Base-by-base conservation (phyloP, 768 basidiomycete species). In the Boletus rubropictus region DNA sequence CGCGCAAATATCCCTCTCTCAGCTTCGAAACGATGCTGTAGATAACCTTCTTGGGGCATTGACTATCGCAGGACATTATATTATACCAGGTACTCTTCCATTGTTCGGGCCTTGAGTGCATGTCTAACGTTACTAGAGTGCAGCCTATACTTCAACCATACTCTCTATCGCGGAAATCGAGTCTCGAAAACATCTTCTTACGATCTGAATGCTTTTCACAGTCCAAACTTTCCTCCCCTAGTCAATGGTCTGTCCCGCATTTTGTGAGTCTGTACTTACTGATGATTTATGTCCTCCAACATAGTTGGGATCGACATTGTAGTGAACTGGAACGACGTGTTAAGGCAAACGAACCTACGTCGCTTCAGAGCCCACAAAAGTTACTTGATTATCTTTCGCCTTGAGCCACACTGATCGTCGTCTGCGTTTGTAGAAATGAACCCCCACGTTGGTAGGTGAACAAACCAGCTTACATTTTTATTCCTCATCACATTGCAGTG, bases 41-140 rank as follows among this genome's bases (percentile, higher is more conserved):
- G 94, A 95, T 55, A 97, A 96, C 62, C 70, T 96, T 9, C 81
- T 96, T 62, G 92, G 90, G 7, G 87, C 90, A 3, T 70, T 97
- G 28, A 82, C 85, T 14, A 84, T 95, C 42, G 92, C 93, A 14
- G 93, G 94, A 1, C 84, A 89, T 57, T 94, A 82, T 59, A 86
- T 87, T 51, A 92, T 97, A 44, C 93, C 94, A 61, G 92, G 89
- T 86, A 68, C 15, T 47, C 56, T 46, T 48, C 2, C 31, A 44
- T 24, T 18, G 8, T 39, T 39, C n/a, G 4, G 28, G 3, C 14
- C 27, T 14, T 10, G 34, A 25, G 6, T 27, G 4, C 28, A 35
- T 33, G 29, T 18, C 47, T 21, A 61, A 34, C 8, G 1, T 44
- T 31, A 28, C n/a, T 55, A 89, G 89, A 92, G 63, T 87, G 85